A percentile compares a stretch with the other conserved stretches of the same genome.
These are phyloP conservation scores for Dimargaris cristalligena DNA, from an alignment of 192 early-diverging fungal genomes.

Conservation along the genomic window DNA sequence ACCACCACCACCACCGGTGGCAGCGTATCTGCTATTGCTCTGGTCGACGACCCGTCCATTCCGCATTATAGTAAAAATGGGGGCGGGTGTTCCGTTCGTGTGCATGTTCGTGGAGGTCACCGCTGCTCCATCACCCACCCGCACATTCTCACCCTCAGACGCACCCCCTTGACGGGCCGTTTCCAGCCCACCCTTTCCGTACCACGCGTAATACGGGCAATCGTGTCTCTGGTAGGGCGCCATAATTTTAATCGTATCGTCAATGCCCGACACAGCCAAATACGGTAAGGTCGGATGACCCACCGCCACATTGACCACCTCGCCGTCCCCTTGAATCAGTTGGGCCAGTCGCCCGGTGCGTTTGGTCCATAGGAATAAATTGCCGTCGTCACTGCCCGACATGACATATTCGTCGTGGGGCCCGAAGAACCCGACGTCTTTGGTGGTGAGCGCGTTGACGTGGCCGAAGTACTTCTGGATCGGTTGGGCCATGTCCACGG, in stretches of 20 bases:
- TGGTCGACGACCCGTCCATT: too few species aligned
- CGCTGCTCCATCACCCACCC: too few species aligned
- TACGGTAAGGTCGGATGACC: constrained; percentile 37
- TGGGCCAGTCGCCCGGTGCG: constrained; percentile 36
- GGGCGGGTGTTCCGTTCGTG: too few species aligned
- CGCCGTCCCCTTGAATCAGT: constrained; percentile 43
- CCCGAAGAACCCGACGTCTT: constrained; percentile 59
- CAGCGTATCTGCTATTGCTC: too few species aligned
- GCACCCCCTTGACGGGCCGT: too few species aligned
- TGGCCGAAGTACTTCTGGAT: constrained; percentile 18
- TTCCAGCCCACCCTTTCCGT: too few species aligned
- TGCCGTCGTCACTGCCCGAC: constrained; percentile 65
- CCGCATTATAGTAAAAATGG: too few species aligned
- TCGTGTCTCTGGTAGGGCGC: constrained; percentile 27
- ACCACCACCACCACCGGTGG: too few species aligned
- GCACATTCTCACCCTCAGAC: too few species aligned
- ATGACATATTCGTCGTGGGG: constrained; percentile 46
- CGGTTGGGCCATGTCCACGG: constrained; percentile 13
- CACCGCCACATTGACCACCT: constrained; percentile 38
- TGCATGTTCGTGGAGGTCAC: too few species aligned
- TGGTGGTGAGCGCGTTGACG: constrained; percentile 36
- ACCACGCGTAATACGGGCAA: too few species aligned
- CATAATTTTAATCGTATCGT: constrained; percentile 54
- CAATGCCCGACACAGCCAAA: constrained; percentile 57
- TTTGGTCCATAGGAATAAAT: constrained; percentile 49